Percentiles rank a stretch among this genome's conserved stretches.
Conservation (phyloP, 129 eudicot genomes). For the Centella asiatica region DNA sequence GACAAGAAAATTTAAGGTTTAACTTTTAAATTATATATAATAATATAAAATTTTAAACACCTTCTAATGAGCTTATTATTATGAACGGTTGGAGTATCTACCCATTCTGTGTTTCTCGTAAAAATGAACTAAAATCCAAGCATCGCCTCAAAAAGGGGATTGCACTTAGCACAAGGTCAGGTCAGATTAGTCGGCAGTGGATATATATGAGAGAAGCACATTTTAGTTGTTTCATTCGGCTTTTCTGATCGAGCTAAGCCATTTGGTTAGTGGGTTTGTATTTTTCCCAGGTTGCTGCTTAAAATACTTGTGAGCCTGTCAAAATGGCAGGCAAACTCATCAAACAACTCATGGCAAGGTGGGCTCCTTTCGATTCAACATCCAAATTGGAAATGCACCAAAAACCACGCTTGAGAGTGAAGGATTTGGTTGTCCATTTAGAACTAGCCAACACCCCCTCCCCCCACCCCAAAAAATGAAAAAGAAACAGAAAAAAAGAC, state of each 20-base stretch:
- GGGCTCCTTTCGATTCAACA: neutral
- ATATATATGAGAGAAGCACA: neutral
- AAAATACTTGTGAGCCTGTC: neutral
- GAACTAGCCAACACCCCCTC: too few relatives aligned
- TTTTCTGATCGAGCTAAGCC: neutral
- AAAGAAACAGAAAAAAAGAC: neutral
- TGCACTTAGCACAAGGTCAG: neutral
- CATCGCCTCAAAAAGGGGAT: neutral
- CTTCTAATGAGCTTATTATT: too few relatives aligned
- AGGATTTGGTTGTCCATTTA: neutral
- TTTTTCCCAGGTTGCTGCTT: neutral
- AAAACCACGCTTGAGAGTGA: neutral
- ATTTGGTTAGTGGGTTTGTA: constrained; percentile 2
- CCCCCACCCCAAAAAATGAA: constrained; percentile 4
- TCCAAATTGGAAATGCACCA: neutral
- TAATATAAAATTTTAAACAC: too few relatives aligned
- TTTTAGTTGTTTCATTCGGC: neutral
- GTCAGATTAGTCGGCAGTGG: neutral
- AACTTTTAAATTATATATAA: too few relatives aligned
- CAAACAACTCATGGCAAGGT: neutral
- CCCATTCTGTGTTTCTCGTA: too few relatives aligned
- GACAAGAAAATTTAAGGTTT: too few relatives aligned
- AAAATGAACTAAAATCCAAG: too few relatives aligned
- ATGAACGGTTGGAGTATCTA: too few relatives aligned
- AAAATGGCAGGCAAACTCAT: neutral